Evolutionary conservation across 768 basidiomycete genomes (phyloP).

Genomic region (Brasilioporus rufonigricans): DNA sequence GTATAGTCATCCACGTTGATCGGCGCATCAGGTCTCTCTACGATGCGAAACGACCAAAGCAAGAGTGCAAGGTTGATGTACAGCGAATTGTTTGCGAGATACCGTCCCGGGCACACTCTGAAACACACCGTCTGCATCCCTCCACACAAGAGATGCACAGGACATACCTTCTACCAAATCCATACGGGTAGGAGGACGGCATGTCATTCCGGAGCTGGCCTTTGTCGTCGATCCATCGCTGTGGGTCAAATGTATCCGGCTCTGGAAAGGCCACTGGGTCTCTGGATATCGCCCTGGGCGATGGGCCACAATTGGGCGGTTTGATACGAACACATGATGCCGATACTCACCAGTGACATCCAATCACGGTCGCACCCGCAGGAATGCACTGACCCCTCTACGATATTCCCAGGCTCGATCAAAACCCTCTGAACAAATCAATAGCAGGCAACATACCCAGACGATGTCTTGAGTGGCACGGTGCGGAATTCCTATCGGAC

Average conservation of each 20-base stretch:
- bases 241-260: background rate
- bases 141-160: background rate
- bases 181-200: background rate
- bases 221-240: background rate
- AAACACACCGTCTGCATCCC: too few species aligned
- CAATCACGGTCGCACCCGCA: background rate
- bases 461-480: background rate
- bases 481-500: background rate
- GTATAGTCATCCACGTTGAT: constrained; percentile 58
- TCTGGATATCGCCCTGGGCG: background rate
- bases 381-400: background rate
- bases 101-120: constrained; percentile 59
- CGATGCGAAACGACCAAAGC: constrained; percentile 60
- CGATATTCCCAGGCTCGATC: background rate
- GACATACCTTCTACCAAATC: constrained; percentile 27
- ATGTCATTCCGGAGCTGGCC: background rate
- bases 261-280: background rate
- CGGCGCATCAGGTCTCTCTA: constrained; percentile 43
- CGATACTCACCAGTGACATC: background rate
- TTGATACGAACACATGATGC: too few species aligned
- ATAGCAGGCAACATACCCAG: too few species aligned
- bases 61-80: constrained; percentile 59
- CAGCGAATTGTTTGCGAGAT: constrained; percentile 50
- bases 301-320: too few species aligned
- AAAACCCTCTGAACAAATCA: too few species aligned